phyloP scores from a whole-genome alignment of 352 stramenopile species.

The Pythium pectinolyticum region DNA sequence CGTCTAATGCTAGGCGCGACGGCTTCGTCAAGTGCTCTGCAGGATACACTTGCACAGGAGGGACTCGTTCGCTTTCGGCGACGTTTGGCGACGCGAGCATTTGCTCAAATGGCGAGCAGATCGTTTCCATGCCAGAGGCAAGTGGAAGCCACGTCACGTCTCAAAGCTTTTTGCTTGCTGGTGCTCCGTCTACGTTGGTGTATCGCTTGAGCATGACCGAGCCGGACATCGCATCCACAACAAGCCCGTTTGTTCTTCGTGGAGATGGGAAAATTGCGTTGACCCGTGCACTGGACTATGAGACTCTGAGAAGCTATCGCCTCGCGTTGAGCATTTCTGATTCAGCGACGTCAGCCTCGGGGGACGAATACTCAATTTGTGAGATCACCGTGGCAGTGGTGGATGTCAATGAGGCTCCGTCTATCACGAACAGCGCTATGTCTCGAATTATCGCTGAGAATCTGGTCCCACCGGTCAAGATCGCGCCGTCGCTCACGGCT shows the following conservation, averaged over 20 bases:
- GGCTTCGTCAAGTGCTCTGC: constrained; percentile 39
- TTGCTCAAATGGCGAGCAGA: constrained; percentile 40
- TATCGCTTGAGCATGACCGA: constrained; percentile 23
- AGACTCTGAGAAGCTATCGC: constrained; percentile 25
- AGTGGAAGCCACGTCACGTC: constrained; percentile 32
- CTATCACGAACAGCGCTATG: constrained; percentile 27
- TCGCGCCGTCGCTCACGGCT: constrained; percentile 32
- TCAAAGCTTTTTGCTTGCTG: constrained; percentile 36
- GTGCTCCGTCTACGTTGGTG: constrained; percentile 5
- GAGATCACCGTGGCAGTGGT: constrained; percentile 43
- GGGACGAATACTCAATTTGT: constrained; percentile 26
- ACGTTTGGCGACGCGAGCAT: constrained; percentile 35
- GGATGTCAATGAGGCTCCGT: constrained; percentile 53
- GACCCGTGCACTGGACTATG: constrained; percentile 32
- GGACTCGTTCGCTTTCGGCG: constrained; percentile 30
- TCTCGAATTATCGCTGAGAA: constrained; percentile 44
- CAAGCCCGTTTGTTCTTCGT: constrained; percentile 27
- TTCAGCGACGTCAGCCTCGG: constrained; percentile 6
- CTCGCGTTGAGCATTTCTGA: constrained; percentile 35
- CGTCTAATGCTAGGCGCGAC: constrained; percentile 27
- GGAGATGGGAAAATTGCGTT: constrained; percentile 25
- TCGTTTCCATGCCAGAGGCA: constrained; percentile 38
- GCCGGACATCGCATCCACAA: not conserved
- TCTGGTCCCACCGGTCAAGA: constrained; percentile 29
- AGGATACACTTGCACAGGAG: constrained; percentile 44